A percentile compares a stretch with the other conserved stretches of the same genome.
Conservation (phyloP, 2,329 filamentous ascomycete genomes). For the Colletotrichum sp. region DNA sequence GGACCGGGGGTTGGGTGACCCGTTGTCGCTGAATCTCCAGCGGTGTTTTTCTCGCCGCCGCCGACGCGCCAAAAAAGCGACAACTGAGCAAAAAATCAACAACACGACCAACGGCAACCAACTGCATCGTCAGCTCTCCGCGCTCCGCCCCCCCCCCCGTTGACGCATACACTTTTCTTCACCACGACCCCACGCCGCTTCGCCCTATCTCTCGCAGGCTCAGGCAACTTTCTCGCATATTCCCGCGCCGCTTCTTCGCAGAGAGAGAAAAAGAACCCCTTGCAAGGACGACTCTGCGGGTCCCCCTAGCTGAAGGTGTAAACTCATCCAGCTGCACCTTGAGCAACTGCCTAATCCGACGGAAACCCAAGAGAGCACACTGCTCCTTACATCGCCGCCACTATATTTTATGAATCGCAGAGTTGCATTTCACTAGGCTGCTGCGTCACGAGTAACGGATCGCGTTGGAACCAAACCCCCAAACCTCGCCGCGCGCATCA, state of each 20-base stretch:
- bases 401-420: not conserved
- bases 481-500: not conserved
- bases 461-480: not conserved
- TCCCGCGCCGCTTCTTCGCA: not conserved
- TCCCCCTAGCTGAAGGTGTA: not conserved
- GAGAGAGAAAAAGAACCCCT: not conserved
- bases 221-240: not conserved
- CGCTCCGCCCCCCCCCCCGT: not conserved
- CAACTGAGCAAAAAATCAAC: not conserved
- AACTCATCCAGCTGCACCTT: not conserved
- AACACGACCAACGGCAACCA: not conserved
- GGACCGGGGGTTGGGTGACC: not conserved
- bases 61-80: not conserved
- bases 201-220: not conserved
- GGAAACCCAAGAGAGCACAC: not conserved
- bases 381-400: not conserved
- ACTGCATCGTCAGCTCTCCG: not conserved
- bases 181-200: not conserved
- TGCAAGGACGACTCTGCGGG: not conserved
- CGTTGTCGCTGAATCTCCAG: not conserved
- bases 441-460: not conserved
- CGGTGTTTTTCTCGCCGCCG: not conserved
- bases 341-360: not conserved
- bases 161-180: not conserved
- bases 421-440: not conserved